Evolutionary conservation across 2,329 filamentous ascomycete genomes (phyloP).

Genomic region (Leptographium flavum): DNA sequence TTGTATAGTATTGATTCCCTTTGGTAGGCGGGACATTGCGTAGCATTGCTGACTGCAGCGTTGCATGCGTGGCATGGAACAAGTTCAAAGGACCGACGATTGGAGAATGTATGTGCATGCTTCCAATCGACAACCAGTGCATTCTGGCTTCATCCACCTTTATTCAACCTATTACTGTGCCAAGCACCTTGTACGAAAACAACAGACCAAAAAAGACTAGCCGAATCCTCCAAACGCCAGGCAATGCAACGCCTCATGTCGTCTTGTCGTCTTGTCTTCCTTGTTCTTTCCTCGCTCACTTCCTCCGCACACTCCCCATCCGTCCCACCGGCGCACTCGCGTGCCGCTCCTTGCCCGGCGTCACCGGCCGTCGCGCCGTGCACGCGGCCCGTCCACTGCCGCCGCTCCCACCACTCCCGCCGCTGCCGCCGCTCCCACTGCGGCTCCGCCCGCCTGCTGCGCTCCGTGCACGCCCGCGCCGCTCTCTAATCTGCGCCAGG

Average conservation of each 20-base stretch:
- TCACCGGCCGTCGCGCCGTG: conserved; percentile 7
- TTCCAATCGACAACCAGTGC: too few relatives aligned
- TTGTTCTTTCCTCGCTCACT: background rate
- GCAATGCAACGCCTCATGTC: background rate
- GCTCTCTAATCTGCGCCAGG: conserved; percentile 59
- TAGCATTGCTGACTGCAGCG: too few relatives aligned
- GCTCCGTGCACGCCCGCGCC: conserved; percentile 56
- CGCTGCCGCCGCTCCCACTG: background rate
- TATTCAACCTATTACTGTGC: too few relatives aligned
- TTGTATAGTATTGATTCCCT: too few relatives aligned
- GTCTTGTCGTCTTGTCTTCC: background rate
- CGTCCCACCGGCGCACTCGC: conserved; percentile 10
- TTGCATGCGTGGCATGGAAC: too few relatives aligned
- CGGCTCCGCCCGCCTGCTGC: conserved; percentile 19
- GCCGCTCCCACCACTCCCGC: background rate
- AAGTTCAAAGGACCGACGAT: too few relatives aligned
- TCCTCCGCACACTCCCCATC: conserved; percentile 4
- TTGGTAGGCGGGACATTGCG: too few relatives aligned
- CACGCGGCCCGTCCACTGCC: background rate
- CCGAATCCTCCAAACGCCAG: background rate
- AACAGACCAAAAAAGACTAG: background rate
- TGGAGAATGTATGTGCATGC: too few relatives aligned
- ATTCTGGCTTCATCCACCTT: too few relatives aligned
- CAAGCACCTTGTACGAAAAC: too few relatives aligned
- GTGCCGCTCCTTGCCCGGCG: conserved; percentile 9